Evolutionary conservation across 768 basidiomycete species (phyloP).

Genomic region (Leccinum disarticulatum): DNA sequence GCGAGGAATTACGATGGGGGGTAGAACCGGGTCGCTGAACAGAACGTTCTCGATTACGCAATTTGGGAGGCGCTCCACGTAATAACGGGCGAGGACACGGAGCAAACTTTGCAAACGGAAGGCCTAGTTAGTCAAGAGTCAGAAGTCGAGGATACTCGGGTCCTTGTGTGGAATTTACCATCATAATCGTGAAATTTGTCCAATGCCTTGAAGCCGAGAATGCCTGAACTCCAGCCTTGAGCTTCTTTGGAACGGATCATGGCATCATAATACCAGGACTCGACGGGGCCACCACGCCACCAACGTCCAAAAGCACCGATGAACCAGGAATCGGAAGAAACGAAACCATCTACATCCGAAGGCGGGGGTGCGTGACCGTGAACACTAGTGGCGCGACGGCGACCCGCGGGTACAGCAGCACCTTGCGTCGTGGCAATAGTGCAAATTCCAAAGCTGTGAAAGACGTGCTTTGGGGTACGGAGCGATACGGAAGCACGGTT

Average conservation of each 20-base stretch:
- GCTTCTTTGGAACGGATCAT: constrained; percentile 63
- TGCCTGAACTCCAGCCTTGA: constrained; percentile 76
- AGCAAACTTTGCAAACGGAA: constrained; percentile 52
- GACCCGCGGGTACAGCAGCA: constrained; percentile 45
- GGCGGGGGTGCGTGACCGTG: constrained; percentile 26
- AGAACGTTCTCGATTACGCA: constrained; percentile 59
- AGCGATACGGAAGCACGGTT: constrained; percentile 92
- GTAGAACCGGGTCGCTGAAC: constrained; percentile 38
- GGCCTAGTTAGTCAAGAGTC: constrained; percentile 38
- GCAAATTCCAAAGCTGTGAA: constrained; percentile 84
- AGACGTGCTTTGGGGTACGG: constrained; percentile 86
- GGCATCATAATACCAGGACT: constrained; percentile 76
- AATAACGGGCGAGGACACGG: constrained; percentile 42
- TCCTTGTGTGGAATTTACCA: constrained; percentile 42
- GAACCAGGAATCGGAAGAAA: constrained; percentile 81
- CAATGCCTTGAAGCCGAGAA: constrained; percentile 70
- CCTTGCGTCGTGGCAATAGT: constrained; percentile 62
- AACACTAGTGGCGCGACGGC: constrained; percentile 47
- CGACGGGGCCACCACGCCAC: constrained; percentile 84
- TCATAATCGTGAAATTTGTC: constrained; percentile 68
- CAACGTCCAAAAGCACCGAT: constrained; percentile 89
- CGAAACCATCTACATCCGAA: constrained; percentile 42
- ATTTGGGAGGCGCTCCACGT: constrained; percentile 53
- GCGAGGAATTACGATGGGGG: constrained; percentile 65
- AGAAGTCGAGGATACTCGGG: neutral